phyloP scores from a whole-genome alignment of 2,329 filamentous ascomycete genomes.

The Rhinocladiella mackenziei region DNA sequence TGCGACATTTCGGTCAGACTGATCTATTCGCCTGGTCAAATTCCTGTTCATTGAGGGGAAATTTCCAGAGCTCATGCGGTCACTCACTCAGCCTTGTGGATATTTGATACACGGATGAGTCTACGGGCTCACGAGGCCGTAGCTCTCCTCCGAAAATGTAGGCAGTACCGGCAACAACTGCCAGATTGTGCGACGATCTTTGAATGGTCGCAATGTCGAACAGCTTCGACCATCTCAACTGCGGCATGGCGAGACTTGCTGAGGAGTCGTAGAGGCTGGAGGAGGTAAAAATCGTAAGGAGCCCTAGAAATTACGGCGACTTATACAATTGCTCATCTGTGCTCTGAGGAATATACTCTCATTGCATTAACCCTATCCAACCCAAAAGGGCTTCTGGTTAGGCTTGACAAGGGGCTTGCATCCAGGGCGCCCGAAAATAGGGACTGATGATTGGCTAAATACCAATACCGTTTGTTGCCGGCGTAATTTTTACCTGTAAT shows the following conservation, averaged over 20 bases:
- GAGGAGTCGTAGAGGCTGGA: neutral
- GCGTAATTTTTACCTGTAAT: neutral
- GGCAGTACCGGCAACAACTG: constrained; percentile 55
- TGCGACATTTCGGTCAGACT: constrained; percentile 39
- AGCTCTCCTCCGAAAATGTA: constrained; percentile 77
- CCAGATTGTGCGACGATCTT: constrained; percentile 70
- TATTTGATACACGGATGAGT: constrained; percentile 68
- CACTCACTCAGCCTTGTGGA: constrained; percentile 31
- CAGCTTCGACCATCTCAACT: constrained; percentile 4
- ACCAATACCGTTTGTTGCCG: constrained; percentile 5
- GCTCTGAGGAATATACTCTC: neutral
- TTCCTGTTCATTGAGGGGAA: constrained; percentile 15
- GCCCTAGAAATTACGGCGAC: neutral
- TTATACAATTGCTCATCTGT: no score
- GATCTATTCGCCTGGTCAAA: neutral
- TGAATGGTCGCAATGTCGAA: constrained; percentile 41
- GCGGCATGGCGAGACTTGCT: neutral
- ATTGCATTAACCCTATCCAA: no score
- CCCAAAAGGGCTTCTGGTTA: no score
- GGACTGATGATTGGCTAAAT: neutral
- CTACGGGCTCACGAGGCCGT: constrained; percentile 60
- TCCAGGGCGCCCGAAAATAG: neutral
- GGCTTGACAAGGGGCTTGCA: neutral
- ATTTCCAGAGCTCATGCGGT: no score
- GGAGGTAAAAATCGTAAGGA: neutral